Evolutionary conservation across 2,329 filamentous ascomycete species (phyloP).

Genomic region (Arthrocladium fulminans): DNA sequence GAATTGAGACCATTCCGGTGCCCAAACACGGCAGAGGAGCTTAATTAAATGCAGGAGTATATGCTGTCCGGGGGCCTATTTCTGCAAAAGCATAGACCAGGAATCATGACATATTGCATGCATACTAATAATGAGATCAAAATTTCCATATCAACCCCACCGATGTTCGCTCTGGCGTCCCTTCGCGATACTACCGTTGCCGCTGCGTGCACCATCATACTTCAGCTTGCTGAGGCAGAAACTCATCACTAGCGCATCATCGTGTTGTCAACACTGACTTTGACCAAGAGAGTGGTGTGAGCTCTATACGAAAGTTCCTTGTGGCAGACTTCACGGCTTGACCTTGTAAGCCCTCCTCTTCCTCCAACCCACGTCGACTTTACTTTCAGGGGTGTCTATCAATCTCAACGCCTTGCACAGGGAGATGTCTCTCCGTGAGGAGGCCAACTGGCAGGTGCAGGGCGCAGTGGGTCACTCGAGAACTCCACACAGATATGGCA

Average conservation of each 20-base stretch:
- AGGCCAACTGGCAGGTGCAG: constrained; percentile 23
- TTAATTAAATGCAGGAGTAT: background rate
- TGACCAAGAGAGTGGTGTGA: background rate
- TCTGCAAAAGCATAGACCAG: constrained; percentile 6
- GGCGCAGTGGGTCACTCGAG: constrained; percentile 10
- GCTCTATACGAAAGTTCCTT: background rate
- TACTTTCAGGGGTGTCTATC: constrained; percentile 11
- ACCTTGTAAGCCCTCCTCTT: background rate
- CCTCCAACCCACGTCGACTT: background rate
- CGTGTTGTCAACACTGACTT: too few species aligned
- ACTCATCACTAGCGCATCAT: too few species aligned
- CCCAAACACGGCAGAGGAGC: background rate
- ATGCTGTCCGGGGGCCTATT: background rate
- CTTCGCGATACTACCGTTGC: background rate
- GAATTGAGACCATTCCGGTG: background rate
- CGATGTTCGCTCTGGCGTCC: background rate
- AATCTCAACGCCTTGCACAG: constrained; percentile 14
- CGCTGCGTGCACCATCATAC: too few species aligned
- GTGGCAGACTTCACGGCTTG: background rate
- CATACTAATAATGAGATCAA: constrained; percentile 3
- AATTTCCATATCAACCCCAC: background rate
- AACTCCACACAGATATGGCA: background rate
- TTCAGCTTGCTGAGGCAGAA: too few species aligned
- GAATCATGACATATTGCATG: background rate
- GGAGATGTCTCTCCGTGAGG: constrained; percentile 23